Evolutionary conservation across 2,329 filamentous ascomycete species (phyloP), one percentile per base, ranked within the genome.

Genomic region (Venturia aucupariae): DNA sequence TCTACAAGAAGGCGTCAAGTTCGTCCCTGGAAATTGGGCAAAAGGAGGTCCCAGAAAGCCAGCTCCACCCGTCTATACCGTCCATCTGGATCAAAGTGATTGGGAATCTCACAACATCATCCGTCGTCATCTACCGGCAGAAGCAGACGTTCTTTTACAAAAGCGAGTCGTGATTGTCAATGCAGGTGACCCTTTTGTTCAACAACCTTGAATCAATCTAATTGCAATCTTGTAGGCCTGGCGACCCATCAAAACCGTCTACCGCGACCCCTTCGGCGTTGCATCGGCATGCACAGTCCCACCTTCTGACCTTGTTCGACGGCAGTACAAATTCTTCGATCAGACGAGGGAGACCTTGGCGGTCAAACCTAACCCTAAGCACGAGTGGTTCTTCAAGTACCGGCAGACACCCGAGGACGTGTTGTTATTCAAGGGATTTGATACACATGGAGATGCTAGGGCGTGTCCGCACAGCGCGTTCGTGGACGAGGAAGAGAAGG

Each of bases 171-270:
- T 60, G 35, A 65, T 65, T 51, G 61, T 64, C 32, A 65, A 65
- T 27, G 64, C 64, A 62, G 19, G 60, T 10, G 24, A 11, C 7
- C 4, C 22, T 24, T 2, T 24, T 8, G 8, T 4, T 38, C 30
- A 60, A n/a, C 13, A 38, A 38, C 15, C 55, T 27, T 22, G 57
- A 27, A n/a, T 2, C 8, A n/a, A 57, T 17, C 30, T 57, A n/a
- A 57, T 3, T 15, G 11, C 30, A 3, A 38, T 57, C 2, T n/a
- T 4, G 15, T 24, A 65, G 64, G 64, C 63, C 15, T 66, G 65
- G 65, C 65, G 65, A 27, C 65, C 65, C 22, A 66, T 66, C 65
- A 66, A 66, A 55, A 57, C 65, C 1, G 63, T 66, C 24, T 55
- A 55, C 54, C 66, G 60, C 35, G 42, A 66, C 27, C 65, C 65